These are phyloP conservation scores for Chaetomidium leptoderma DNA, from an alignment of 495 filamentous ascomycete genomes.

Conservation along the genomic window DNA sequence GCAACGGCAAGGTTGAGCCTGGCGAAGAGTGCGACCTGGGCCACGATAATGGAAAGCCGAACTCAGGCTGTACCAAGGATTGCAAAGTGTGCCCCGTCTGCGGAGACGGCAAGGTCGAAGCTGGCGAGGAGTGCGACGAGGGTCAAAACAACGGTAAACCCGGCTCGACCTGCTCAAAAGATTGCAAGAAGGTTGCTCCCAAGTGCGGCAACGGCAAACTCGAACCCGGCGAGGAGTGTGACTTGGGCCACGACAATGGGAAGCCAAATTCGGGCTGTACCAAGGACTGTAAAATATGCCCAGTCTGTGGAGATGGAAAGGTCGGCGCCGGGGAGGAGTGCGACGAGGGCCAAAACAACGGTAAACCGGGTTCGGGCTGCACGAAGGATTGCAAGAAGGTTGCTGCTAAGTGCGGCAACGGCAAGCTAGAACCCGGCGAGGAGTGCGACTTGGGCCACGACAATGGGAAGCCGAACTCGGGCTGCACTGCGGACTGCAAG, in stretches of 20 bases:
- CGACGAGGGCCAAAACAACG: slow-evolving; percentile 10
- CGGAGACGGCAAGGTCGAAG: slow-evolving; percentile 10
- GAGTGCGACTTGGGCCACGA: slow-evolving; percentile 19
- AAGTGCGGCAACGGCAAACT: slow-evolving; percentile 11
- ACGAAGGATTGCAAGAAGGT: neutral
- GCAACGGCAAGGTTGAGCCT: slow-evolving; percentile 13
- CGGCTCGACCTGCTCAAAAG: slow-evolving; percentile 5
- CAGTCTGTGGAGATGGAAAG: slow-evolving; percentile 10
- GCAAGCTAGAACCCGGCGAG: neutral
- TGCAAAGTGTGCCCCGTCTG: slow-evolving; percentile 5
- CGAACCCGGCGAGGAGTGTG: slow-evolving; percentile 14
- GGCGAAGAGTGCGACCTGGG: no score
- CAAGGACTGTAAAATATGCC: neutral
- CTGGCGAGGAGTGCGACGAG: slow-evolving; percentile 12
- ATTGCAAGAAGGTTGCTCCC: slow-evolving; percentile 7
- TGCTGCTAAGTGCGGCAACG: slow-evolving; percentile 13
- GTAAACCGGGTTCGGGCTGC: neutral
- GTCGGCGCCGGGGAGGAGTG: slow-evolving; percentile 14
- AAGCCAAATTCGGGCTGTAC: slow-evolving; percentile 13
- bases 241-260: slow-evolving; percentile 17
- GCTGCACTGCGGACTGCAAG: slow-evolving; percentile 10
- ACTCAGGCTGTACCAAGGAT: neutral
- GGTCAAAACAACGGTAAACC: slow-evolving; percentile 12
- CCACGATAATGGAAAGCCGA: neutral
- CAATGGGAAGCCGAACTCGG: slow-evolving; percentile 16